These are phyloP conservation scores for Candida quercuum DNA, from an alignment of 805 yeast species.

Conservation along the genomic window DNA sequence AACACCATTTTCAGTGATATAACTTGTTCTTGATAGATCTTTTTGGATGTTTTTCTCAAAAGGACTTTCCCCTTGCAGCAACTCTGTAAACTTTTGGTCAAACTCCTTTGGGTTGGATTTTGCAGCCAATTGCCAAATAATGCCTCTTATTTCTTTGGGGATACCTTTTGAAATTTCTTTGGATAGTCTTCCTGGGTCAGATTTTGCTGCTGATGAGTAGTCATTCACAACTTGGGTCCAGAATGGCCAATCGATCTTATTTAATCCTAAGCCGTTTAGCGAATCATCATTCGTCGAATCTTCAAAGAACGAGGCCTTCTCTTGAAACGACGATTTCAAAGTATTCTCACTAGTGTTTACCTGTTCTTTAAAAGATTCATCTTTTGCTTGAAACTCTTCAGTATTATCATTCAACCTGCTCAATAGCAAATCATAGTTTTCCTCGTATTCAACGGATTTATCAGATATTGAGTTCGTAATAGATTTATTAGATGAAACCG, in stretches of 20 bases:
- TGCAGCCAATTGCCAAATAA: slow-evolving; percentile 88
- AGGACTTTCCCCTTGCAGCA: slow-evolving; percentile 50
- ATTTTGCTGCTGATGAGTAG: slow-evolving; percentile 60
- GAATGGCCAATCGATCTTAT: slow-evolving; percentile 70
- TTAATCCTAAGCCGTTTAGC: slow-evolving; percentile 27
- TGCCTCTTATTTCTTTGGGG: slow-evolving; percentile 80
- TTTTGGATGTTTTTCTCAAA: slow-evolving; percentile 75
- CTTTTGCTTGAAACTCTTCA: slow-evolving; percentile 43
- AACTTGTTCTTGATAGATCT: slow-evolving; percentile 82
- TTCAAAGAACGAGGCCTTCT: slow-evolving; percentile 16
- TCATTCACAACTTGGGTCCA: slow-evolving; percentile 83
- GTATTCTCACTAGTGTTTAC: slow-evolving; percentile 41
- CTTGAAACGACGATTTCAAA: slow-evolving; percentile 28
- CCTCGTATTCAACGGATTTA: slow-evolving; percentile 23
- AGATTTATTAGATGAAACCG: slow-evolving; percentile 7
- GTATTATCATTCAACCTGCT: slow-evolving; percentile 54
- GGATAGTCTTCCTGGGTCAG: slow-evolving; percentile 55
- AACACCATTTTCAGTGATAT: slow-evolving; percentile 48
- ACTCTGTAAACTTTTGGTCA: slow-evolving; percentile 26
- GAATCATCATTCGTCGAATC: slow-evolving; percentile 6
- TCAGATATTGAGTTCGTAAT: slow-evolving; percentile 10
- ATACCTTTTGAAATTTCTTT: slow-evolving; percentile 67
- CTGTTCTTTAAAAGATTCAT: slow-evolving; percentile 47
- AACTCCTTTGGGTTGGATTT: slow-evolving; percentile 58
- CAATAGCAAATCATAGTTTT: slow-evolving; percentile 54